Conservation (phyloP, 2,329 filamentous ascomycete genomes). For the Cladosporium sp. region DNA sequence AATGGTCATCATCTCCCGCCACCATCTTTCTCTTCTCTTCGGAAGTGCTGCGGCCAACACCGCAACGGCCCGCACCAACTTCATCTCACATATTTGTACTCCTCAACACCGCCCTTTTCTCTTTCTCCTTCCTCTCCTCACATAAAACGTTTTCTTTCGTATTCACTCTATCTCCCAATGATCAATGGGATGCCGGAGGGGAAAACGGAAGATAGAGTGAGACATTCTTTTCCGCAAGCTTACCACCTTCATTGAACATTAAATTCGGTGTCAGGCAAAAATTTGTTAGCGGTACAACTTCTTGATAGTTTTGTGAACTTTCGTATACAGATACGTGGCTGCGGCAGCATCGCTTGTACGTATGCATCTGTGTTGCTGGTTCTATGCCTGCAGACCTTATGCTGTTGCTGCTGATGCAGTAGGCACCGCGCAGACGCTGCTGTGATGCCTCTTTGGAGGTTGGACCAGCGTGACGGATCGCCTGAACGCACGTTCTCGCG, state of each 20-base stretch:
- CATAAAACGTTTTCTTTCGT: slow-evolving; percentile 51
- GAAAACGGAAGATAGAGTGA: slow-evolving; percentile 67
- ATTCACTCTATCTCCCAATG: slow-evolving; percentile 66
- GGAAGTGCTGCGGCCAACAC: not conserved
- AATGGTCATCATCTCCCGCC: slow-evolving; percentile 6
- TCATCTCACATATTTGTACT: slow-evolving; percentile 44
- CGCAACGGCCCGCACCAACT: slow-evolving; percentile 32
- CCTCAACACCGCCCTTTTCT: slow-evolving; percentile 28
- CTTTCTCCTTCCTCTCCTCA: slow-evolving; percentile 34
- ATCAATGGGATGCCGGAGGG: slow-evolving; percentile 61
- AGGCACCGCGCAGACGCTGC: too few species aligned
- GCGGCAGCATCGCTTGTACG: not conserved
- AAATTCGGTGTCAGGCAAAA: slow-evolving; percentile 49
- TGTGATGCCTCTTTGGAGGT: too few species aligned
- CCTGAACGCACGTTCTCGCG: too few species aligned
- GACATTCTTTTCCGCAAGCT: slow-evolving; percentile 50
- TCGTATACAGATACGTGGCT: too few species aligned
- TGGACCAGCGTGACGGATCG: too few species aligned
- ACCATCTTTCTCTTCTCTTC: not conserved
- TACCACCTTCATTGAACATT: slow-evolving; percentile 56
- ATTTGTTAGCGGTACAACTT: slow-evolving; percentile 45
- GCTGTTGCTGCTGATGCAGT: too few species aligned
- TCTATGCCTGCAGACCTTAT: too few species aligned
- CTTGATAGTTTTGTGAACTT: too few species aligned
- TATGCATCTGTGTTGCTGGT: not conserved